Conservation (phyloP, 805 yeast genomes). For the Candida multigemmis region DNA sequence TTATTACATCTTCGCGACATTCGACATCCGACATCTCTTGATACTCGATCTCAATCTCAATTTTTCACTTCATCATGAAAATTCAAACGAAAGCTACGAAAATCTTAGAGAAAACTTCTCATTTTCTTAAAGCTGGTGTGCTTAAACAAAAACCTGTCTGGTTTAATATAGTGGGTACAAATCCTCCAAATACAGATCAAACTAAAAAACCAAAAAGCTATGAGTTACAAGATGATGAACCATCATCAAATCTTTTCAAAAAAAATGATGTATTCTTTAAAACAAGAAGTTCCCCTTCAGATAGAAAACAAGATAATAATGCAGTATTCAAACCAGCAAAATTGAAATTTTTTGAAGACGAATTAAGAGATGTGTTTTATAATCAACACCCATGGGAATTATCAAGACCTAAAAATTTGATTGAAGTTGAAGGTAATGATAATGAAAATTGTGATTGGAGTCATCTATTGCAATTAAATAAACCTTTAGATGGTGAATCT, state of each 20-base stretch:
- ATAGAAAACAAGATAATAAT: slow-evolving; percentile 27
- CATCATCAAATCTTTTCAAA: slow-evolving; percentile 10
- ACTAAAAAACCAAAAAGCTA: slow-evolving; percentile 34
- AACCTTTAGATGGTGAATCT: slow-evolving; percentile 78
- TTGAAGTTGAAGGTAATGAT: slow-evolving; percentile 68
- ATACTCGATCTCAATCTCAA: too few species aligned
- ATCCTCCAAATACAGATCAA: slow-evolving; percentile 70
- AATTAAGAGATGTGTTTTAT: slow-evolving; percentile 71
- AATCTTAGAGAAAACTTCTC: slow-evolving; percentile 75
- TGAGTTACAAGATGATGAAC: neutral
- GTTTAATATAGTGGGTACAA: slow-evolving; percentile 75
- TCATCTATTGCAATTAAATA: slow-evolving; percentile 58
- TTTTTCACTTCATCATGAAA: slow-evolving; percentile 33
- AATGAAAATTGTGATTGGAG: slow-evolving; percentile 63
- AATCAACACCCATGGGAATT: slow-evolving; percentile 98
- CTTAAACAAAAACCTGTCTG: slow-evolving; percentile 72
- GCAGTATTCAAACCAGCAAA: slow-evolving; percentile 41
- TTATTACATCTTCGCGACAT: too few species aligned
- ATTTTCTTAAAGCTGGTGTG: slow-evolving; percentile 63
- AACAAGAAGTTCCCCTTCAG: slow-evolving; percentile 36
- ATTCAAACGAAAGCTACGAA: slow-evolving; percentile 62
- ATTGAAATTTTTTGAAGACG: slow-evolving; percentile 64
- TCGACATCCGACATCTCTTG: too few species aligned
- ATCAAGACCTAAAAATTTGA: slow-evolving; percentile 75
- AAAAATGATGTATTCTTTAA: slow-evolving; percentile 19